Evolutionary conservation across 2,329 filamentous ascomycete species (phyloP).

Genomic region (Zymoseptoria brevis): DNA sequence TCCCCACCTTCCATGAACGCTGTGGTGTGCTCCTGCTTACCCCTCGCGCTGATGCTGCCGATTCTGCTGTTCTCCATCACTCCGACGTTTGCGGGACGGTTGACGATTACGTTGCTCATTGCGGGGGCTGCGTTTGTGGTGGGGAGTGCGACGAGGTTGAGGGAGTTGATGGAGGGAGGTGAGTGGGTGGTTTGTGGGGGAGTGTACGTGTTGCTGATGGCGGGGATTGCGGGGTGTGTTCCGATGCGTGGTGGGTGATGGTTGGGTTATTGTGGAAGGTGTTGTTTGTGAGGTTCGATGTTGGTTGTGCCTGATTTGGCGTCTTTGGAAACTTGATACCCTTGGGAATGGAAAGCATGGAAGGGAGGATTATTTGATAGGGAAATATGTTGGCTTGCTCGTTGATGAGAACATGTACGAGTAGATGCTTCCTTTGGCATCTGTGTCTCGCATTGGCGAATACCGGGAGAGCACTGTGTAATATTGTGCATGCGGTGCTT

Average conservation of each 20-base stretch:
- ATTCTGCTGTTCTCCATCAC: conserved; percentile 38
- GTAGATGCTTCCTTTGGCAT: too few relatives aligned
- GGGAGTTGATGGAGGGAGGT: conserved; percentile 28
- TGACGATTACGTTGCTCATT: conserved; percentile 34
- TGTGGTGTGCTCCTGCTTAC: conserved; percentile 24
- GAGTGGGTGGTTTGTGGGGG: conserved; percentile 35
- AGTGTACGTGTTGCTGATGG: conserved; percentile 36
- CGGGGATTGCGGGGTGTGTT: conserved; percentile 25
- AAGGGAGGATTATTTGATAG: too few relatives aligned
- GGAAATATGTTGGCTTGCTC: too few relatives aligned
- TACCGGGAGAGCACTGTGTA: too few relatives aligned
- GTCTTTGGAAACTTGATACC: too few relatives aligned
- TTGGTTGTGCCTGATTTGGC: too few relatives aligned
- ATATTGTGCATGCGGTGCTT: too few relatives aligned
- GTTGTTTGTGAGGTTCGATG: too few relatives aligned
- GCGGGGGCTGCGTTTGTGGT: conserved; percentile 30
- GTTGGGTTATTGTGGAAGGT: background rate
- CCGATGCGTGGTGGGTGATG: conserved; percentile 7
- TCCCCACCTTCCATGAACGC: background rate
- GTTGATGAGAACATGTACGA: too few relatives aligned
- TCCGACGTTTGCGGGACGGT: conserved; percentile 33
- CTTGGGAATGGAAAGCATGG: too few relatives aligned
- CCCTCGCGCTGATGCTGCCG: conserved; percentile 33
- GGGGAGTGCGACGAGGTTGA: conserved; percentile 28
- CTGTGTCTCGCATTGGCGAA: too few relatives aligned